Evolutionary conservation across 108 stramenopile species (phyloP).

Genomic region (Nannochloropsis salina): DNA sequence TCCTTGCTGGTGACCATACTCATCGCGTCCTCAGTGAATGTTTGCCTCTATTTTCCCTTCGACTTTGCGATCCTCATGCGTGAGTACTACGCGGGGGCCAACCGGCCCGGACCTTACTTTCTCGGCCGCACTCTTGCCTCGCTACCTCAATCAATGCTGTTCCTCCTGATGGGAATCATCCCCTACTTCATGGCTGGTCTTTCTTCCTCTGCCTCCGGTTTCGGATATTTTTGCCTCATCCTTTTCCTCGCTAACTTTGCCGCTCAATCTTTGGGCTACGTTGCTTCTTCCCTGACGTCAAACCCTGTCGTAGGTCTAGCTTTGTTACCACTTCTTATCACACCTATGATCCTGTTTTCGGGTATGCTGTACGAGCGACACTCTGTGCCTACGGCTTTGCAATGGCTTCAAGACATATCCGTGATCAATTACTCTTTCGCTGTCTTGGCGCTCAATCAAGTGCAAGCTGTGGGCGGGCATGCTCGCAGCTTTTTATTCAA

Average conservation of each 20-base stretch:
- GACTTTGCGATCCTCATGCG: neutral
- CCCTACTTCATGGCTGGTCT: neutral
- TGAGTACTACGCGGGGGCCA: neutral
- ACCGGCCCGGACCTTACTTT: neutral
- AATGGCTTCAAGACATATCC: neutral
- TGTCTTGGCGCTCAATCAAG: neutral
- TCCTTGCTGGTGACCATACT: slow-evolving; percentile 20
- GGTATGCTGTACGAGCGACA: neutral
- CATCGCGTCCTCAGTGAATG: neutral
- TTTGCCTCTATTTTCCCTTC: neutral
- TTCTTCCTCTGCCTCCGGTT: neutral
- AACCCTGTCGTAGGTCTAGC: neutral
- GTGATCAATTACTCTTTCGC: neutral
- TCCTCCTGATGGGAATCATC: neutral
- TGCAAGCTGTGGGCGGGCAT: neutral
- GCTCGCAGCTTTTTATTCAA: neutral
- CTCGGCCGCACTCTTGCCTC: slow-evolving; percentile 19
- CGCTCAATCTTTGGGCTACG: neutral
- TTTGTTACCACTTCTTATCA: neutral
- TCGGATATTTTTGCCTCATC: neutral
- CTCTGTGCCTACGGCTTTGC: neutral
- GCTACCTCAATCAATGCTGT: neutral
- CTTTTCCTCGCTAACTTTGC: neutral
- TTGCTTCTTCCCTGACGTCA: neutral
- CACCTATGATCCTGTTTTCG: slow-evolving; percentile 1